Base-by-base conservation (phyloP, 2,329 filamentous ascomycete species). In the Raffaelea arxii region DNA sequence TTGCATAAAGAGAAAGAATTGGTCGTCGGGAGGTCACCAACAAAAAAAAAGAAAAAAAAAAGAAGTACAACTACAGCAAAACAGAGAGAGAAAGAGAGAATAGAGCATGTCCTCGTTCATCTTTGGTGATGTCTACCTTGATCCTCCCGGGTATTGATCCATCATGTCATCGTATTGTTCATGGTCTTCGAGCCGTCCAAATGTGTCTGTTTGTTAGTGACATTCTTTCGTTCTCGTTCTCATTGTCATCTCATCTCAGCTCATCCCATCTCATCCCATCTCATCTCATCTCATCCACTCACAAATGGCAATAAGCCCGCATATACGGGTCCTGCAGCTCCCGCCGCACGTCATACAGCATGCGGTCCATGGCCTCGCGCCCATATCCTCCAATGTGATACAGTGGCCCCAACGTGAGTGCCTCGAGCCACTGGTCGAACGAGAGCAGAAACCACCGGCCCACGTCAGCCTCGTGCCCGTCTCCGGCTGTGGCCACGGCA, bases 401-500 rank as follows among this genome's bases (percentile, higher is more conserved):
- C 58, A 96, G 74, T 7, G 89, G 84, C 30, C 75, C 84, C 56
- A 92, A 63, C 53, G 82, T 83, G 56, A 94, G 69, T 12, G 82
- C 80, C 55, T 88, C 78, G 43, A 94, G 65, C 23, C 84, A 84
- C 58, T 86, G 78, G 11, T 75, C 80, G 54, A 95, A 70, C 35
- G 80, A 82, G 22, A 91, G 68, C 58, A 91, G 89, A 65, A 94
- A 94, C 85, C 86, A 94, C 48, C 80, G 74, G 25, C 85, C 87
- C 45, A 89, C 74, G 39, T 83, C 75, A 51, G 79, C 81, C 25
- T 36, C 40, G 23, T 41, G 32, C 16, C 27, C 27, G 9, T 16
- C 27, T 30, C 27, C 27, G 9, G 9, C 27, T 30, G 9, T 16
- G 9, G 9, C 27, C 16, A 30, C 27, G 16, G 27, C 27, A 16